Evolutionary conservation across 805 yeast genomes (phyloP), one percentile per base, ranked within the genome.

Genomic region (Candida patagonica): DNA sequence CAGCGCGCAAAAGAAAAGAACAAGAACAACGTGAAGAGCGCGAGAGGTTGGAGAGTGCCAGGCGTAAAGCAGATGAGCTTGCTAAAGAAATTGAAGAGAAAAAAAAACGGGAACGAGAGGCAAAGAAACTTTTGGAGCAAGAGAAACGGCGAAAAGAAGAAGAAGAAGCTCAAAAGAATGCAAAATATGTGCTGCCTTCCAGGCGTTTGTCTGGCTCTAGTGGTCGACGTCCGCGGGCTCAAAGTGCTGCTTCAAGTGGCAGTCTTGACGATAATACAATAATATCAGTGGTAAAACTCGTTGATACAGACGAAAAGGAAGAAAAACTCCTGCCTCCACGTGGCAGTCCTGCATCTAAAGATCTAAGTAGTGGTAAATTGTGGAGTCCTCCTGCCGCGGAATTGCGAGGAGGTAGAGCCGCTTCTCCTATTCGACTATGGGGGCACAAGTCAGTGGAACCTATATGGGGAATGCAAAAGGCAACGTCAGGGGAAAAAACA

Each of bases 1-100:
- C 49, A 30, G 65, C 63, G 3, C 45, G 56, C n/a, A 53, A 47
- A 39, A 51, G 63, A 10, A 59, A 59, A 40, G 63, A 59, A 33
- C 61, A 58, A 34, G 63, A 59, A 37, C 48, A 40, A 42, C 43
- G 45, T 10, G 37, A 35, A 20, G 63, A 59, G 38, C 44, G 48
- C 22, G 61, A 54, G 27, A 45, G 54, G 19, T 48, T 46, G 22
- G 56, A 49, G 39, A 52, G 51, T 1, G 56, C 56, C 6, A 48
- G 47, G 35, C 53, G 45, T 35, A 44, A 52, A 21, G 60, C 61
- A 1, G 62, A 55, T 33, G 59, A 51, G 33, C 37, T 59, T 12
- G 58, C 53, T 17, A 46, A 47, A 34, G 42, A 42, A 29, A 45
- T 52, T 6, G 51, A 43, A 26, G 44, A 42, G 23, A 41, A 49